These are phyloP conservation scores for Gossypium australe DNA, from an alignment of 345 rosid species.

Conservation along the genomic window DNA sequence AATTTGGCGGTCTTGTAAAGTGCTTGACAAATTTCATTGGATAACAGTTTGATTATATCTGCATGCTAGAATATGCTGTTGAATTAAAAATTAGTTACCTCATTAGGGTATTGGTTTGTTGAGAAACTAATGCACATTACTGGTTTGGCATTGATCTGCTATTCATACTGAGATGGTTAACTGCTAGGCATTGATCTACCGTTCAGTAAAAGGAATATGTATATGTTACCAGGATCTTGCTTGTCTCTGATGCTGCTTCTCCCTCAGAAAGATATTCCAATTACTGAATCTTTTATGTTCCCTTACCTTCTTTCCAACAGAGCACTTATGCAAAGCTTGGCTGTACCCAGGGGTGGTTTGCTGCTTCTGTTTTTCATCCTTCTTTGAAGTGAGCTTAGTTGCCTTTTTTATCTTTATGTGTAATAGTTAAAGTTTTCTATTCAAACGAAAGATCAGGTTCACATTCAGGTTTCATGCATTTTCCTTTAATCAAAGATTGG, in stretches of 20 bases:
- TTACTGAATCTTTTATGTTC: background rate
- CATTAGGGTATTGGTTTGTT: background rate
- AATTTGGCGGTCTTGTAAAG: conserved; percentile 2
- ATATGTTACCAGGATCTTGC: background rate
- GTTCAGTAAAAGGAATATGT: background rate
- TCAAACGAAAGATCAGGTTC: background rate
- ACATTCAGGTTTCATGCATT: background rate
- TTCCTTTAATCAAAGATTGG: background rate
- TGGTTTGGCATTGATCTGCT: background rate
- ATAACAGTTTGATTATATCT: background rate
- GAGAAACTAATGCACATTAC: background rate
- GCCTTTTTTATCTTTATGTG: background rate
- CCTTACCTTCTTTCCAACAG: conserved; percentile 27
- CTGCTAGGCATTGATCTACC: too few species aligned
- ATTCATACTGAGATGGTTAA: too few species aligned
- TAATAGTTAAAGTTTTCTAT: background rate
- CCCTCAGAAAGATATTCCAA: background rate
- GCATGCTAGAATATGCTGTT: background rate
- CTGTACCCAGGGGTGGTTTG: conserved; percentile 95
- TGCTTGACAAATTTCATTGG: background rate
- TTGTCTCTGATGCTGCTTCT: background rate
- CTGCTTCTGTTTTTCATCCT: conserved; percentile 68
- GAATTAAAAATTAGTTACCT: background rate
- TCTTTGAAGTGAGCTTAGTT: conserved; percentile 41
- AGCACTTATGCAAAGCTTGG: conserved; percentile 84